A percentile compares a stretch with the other conserved stretches of the same genome.
These are phyloP conservation scores for Cyclotella sp. DNA, from an alignment of 108 stramenopile genomes.

Conservation along the genomic window DNA sequence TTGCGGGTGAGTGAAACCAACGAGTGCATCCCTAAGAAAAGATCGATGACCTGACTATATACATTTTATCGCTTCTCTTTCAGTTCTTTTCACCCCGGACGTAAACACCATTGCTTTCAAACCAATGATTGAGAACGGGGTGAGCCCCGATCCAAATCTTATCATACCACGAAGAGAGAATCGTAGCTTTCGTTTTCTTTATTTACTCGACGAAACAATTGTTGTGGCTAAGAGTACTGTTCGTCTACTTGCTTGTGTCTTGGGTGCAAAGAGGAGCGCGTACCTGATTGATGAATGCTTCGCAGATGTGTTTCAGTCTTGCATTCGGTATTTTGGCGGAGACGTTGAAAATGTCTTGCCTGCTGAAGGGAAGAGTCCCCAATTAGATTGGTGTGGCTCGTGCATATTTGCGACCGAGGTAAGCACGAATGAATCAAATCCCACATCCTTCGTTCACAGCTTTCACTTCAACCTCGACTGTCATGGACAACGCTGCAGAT, in stretches of 20 bases:
- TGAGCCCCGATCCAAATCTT: conserved; percentile 10
- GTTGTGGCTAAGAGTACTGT: conserved; percentile 32
- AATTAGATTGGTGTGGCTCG: conserved; percentile 30
- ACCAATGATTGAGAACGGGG: conserved; percentile 21
- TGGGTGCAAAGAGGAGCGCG: conserved; percentile 46
- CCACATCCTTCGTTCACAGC: neutral
- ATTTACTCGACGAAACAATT: conserved; percentile 38
- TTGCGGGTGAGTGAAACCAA: conserved; percentile 39
- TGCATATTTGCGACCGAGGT: conserved; percentile 35
- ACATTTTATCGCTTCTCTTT: neutral
- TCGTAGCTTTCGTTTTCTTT: conserved; percentile 37
- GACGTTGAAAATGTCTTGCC: neutral
- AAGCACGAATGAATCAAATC: neutral
- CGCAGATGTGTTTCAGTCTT: conserved; percentile 48
- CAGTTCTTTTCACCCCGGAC: conserved; percentile 49
- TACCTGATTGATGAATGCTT: conserved; percentile 45
- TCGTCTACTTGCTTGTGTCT: conserved; percentile 32
- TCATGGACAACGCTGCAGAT: neutral
- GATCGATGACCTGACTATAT: neutral
- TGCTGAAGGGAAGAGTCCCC: conserved; percentile 1
- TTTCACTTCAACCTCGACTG: neutral
- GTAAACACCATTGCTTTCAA: conserved; percentile 30
- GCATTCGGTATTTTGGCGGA: conserved; percentile 11
- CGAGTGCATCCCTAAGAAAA: neutral
- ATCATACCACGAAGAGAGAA: conserved; percentile 8